phyloP scores from a whole-genome alignment of 345 rosid genomes.

The Cardamine occulta region DNA sequence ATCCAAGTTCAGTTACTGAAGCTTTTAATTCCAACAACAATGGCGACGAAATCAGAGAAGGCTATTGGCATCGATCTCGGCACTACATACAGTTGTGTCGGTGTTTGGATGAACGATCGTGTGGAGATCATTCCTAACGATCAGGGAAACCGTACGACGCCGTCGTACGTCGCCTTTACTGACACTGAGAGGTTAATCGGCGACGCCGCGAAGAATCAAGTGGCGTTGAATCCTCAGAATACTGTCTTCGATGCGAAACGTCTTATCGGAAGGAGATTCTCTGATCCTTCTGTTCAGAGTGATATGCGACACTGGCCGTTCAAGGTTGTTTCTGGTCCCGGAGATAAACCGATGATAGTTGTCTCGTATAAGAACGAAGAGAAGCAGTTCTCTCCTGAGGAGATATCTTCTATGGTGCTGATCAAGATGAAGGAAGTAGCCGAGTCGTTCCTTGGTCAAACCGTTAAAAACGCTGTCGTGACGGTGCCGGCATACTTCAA shows the following conservation, averaged over 20 bases:
- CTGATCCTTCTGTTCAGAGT: conserved; percentile 50
- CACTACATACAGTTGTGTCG: conserved; percentile 53
- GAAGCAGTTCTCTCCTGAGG: conserved; percentile 50
- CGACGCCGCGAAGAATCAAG: conserved; percentile 60
- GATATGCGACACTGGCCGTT: conserved; percentile 57
- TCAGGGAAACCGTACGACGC: conserved; percentile 52
- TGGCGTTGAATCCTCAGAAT: conserved; percentile 59
- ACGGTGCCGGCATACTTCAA: conserved; percentile 50
- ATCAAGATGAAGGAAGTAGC: conserved; percentile 50
- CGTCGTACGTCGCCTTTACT: conserved; percentile 53
- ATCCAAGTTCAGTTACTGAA: not conserved
- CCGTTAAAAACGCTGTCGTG: conserved; percentile 44
- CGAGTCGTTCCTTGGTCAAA: conserved; percentile 39
- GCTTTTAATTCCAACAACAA: not conserved
- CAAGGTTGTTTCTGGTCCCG: conserved; percentile 49
- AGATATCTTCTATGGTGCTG: conserved; percentile 48
- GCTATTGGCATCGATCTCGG: conserved; percentile 53
- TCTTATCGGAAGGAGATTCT: conserved; percentile 49
- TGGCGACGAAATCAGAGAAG: conserved; percentile 44
- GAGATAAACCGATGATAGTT: conserved; percentile 52
- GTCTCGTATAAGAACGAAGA: conserved; percentile 49
- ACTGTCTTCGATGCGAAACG: conserved; percentile 60
- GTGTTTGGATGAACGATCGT: conserved; percentile 50
- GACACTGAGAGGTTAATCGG: conserved; percentile 54
- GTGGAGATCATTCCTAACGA: conserved; percentile 53